A percentile compares a stretch with the other conserved stretches of the same genome.
Conservation (phyloP, 2,329 filamentous ascomycete genomes). For the Xylaria multiplex region DNA sequence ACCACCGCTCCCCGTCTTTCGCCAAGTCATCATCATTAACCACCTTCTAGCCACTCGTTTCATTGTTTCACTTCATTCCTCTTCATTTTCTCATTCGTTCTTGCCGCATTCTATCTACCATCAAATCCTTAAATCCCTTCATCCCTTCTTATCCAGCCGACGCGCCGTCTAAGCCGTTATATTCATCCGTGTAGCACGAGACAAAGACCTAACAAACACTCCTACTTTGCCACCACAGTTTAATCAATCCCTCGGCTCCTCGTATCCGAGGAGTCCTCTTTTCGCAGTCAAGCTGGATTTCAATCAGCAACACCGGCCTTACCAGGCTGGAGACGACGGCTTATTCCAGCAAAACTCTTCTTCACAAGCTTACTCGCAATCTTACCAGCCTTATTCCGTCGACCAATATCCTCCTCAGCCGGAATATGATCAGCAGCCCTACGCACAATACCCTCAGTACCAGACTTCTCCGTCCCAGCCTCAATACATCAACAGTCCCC, state of each 20-base stretch:
- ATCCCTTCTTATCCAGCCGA: conserved; percentile 8
- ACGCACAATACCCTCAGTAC: conserved; percentile 46
- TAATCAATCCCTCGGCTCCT: conserved; percentile 40
- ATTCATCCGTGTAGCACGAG: conserved; percentile 18
- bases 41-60: conserved; percentile 30
- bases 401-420: conserved; percentile 37
- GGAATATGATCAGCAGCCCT: conserved; percentile 40
- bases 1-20: conserved; percentile 28
- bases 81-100: conserved; percentile 5
- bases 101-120: conserved; percentile 7
- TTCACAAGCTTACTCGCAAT: conserved; percentile 27
- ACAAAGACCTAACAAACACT: conserved; percentile 21
- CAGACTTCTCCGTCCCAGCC: conserved; percentile 33
- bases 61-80: conserved; percentile 23
- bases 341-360: conserved; percentile 45
- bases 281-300: conserved; percentile 46
- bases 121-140: not conserved
- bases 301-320: conserved; percentile 42
- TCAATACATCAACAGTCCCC: conserved; percentile 48
- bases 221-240: conserved; percentile 13
- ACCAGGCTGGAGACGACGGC: conserved; percentile 42
- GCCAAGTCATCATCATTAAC: conserved; percentile 28
- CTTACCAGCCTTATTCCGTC: conserved; percentile 34
- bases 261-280: conserved; percentile 41
- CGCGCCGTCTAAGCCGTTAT: conserved; percentile 8